Base-by-base conservation (phyloP, 2,329 filamentous ascomycete genomes). In the Ophiognomonia clavigignenti-juglandacearum region DNA sequence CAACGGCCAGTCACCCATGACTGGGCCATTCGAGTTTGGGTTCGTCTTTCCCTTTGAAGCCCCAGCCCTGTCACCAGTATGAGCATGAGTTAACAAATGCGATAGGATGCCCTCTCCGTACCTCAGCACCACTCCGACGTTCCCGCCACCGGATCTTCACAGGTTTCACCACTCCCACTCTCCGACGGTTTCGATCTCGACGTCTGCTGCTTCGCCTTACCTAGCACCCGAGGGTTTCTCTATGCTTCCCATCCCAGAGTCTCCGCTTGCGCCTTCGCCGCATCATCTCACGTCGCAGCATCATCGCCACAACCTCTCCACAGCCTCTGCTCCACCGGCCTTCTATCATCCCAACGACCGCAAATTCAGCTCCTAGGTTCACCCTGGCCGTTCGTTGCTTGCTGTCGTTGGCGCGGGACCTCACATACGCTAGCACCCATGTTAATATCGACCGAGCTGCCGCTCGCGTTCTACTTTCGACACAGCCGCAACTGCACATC, bases 41-140 rank as follows among this genome's bases (percentile, higher is more conserved):
- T 81, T 80, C 73, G 77, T 81, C 69, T 72, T 74, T 78, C 77
- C 77, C 73, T 70, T 75, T 66, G 75, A 78, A 73, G 71, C 75
- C 65, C 64, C 59, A 59, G 56, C 61, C 61, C 61, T 62, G 61
- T 61, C 64, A 58, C 48, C 50, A 59, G 59, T 65, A 60, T 54
- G 56, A 67, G 62, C 66, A 63, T 75, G 67, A 46, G 76, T 79
- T 80, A 72, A 80, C 76, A 60, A 66, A 4, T 32, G 4, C 8
- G 68, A 64, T 73, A 78, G 75, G 74, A 75, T 62, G 60, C 58
- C 59, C 54, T 58, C 59, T 53, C 57, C 57, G 53, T 60, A 56
- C 53, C 45, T 62, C 58, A 70, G 68, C 60, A 69, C 67, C 53
- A 70, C 69, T 52, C 66, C 70, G 53, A 64, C 64, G 47, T 70